phyloP scores from a whole-genome alignment of 2,329 filamentous ascomycete species.

The Lachnellula cervina region DNA sequence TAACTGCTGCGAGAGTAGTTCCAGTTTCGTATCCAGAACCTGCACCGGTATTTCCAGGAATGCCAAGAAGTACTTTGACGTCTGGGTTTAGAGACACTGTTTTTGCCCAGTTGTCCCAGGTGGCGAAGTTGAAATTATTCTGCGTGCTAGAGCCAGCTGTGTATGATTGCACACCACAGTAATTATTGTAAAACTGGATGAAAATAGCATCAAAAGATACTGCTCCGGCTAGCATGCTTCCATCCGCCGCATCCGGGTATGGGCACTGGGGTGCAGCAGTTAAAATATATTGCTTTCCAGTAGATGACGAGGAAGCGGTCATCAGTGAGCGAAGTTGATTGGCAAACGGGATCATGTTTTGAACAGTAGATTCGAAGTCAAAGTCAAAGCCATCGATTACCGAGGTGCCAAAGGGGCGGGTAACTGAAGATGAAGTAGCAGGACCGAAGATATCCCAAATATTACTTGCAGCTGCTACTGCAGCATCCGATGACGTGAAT shows the following conservation, averaged over 20 bases:
- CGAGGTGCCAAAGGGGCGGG: conserved; percentile 62
- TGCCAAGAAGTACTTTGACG: conserved; percentile 58
- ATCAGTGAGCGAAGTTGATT: conserved; percentile 51
- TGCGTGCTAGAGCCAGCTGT: conserved; percentile 39
- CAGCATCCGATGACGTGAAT: conserved; percentile 50
- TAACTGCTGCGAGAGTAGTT: conserved; percentile 42
- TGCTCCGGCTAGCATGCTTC: conserved; percentile 49
- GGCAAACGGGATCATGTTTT: conserved; percentile 59
- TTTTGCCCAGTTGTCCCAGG: conserved; percentile 63
- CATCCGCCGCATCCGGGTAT: conserved; percentile 57
- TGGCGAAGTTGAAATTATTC: conserved; percentile 55
- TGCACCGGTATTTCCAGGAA: conserved; percentile 47
- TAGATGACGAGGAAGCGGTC: conserved; percentile 38
- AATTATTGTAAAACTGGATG: conserved; percentile 45
- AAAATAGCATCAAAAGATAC: conserved; percentile 41
- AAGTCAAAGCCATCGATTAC: conserved; percentile 73
- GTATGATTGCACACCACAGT: conserved; percentile 55
- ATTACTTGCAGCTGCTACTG: conserved; percentile 51
- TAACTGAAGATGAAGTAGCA: conserved; percentile 36
- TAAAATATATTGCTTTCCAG: conserved; percentile 51
- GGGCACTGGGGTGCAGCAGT: conserved; percentile 65
- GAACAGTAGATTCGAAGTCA: conserved; percentile 59
- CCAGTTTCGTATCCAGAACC: conserved; percentile 52
- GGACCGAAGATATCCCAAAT: conserved; percentile 72
- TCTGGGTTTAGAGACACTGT: conserved; percentile 50